phyloP scores from a whole-genome alignment of 2,329 filamentous ascomycete species.

The Fusarium begoniae region DNA sequence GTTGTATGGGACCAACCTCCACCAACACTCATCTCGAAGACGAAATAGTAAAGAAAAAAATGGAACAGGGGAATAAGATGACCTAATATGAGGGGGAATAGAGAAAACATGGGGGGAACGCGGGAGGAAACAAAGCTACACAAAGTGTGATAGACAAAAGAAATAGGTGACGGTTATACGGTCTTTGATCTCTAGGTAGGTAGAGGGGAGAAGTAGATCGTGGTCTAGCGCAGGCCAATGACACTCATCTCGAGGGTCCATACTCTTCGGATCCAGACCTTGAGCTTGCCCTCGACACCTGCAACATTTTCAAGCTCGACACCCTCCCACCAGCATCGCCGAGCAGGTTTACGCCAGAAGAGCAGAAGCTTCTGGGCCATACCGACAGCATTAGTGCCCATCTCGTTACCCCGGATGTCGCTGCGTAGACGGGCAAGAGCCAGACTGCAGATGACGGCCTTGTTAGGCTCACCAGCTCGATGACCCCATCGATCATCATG shows the following conservation, averaged over 20 bases:
- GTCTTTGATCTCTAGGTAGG: slow-evolving; percentile 17
- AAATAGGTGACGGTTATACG: slow-evolving; percentile 18
- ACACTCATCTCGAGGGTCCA: slow-evolving; percentile 99
- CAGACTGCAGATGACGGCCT: slow-evolving; percentile 97
- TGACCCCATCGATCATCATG: slow-evolving; percentile 96
- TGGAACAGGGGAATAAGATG: slow-evolving; percentile 6
- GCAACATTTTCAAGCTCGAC: slow-evolving; percentile 90
- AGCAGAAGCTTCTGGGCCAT: slow-evolving; percentile 98
- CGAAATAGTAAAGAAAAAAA: slow-evolving; percentile 13
- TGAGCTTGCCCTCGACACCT: slow-evolving; percentile 89
- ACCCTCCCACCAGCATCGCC: slow-evolving; percentile 99
- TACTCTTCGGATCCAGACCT: slow-evolving; percentile 97
- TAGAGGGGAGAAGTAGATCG: background rate
- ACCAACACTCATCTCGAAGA: slow-evolving; percentile 30
- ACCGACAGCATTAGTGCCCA: slow-evolving; percentile 82
- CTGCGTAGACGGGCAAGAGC: slow-evolving; percentile 92
- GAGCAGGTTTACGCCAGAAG: slow-evolving; percentile 97
- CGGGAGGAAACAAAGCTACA: slow-evolving; percentile 25
- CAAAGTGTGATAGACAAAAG: slow-evolving; percentile 32
- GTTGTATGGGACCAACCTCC: slow-evolving; percentile 12
- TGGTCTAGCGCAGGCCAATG: slow-evolving; percentile 75
- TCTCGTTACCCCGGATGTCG: slow-evolving; percentile 83
- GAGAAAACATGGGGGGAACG: slow-evolving; percentile 13
- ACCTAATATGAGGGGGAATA: slow-evolving; percentile 22
- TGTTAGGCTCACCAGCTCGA: slow-evolving; percentile 96